Evolutionary conservation across 176 grass and related monocot genomes (phyloP).

Genomic region (Typha latifolia): DNA sequence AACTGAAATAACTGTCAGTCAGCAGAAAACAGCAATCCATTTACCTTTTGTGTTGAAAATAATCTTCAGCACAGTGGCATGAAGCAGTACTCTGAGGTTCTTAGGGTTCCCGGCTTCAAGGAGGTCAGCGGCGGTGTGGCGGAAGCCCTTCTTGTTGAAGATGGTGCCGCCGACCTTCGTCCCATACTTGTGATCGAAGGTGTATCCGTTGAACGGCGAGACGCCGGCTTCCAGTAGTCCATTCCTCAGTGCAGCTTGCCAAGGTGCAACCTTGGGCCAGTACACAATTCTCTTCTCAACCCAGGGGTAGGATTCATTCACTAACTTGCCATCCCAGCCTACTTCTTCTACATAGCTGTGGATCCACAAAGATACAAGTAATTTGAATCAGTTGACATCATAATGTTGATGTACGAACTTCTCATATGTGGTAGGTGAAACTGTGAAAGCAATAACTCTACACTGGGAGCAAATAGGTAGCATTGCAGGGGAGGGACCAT

Average conservation of each 20-base stretch:
- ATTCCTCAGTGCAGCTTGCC: slow-evolving; percentile 57
- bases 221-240: slow-evolving; percentile 61
- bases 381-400: background rate
- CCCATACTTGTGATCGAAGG: slow-evolving; percentile 61
- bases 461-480: background rate
- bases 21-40: background rate
- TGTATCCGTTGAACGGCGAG: slow-evolving; percentile 80
- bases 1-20: no score
- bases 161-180: slow-evolving; percentile 85
- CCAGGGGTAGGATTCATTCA: slow-evolving; percentile 76
- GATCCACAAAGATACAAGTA: slow-evolving; percentile 6
- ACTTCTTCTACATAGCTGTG: slow-evolving; percentile 50
- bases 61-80: slow-evolving; percentile 62
- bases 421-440: no score
- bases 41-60: slow-evolving; percentile 46
- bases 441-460: background rate
- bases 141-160: slow-evolving; percentile 60
- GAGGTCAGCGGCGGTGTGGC: slow-evolving; percentile 73
- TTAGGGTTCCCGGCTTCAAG: slow-evolving; percentile 51
- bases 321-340: slow-evolving; percentile 62
- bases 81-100: slow-evolving; percentile 61
- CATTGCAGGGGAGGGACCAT: background rate
- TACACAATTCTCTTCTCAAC: slow-evolving; percentile 59
- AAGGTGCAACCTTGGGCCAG: slow-evolving; percentile 76
- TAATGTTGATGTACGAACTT: no score